Evolutionary conservation across 345 rosid genomes (phyloP).

Genomic region (Citrus maxima): DNA sequence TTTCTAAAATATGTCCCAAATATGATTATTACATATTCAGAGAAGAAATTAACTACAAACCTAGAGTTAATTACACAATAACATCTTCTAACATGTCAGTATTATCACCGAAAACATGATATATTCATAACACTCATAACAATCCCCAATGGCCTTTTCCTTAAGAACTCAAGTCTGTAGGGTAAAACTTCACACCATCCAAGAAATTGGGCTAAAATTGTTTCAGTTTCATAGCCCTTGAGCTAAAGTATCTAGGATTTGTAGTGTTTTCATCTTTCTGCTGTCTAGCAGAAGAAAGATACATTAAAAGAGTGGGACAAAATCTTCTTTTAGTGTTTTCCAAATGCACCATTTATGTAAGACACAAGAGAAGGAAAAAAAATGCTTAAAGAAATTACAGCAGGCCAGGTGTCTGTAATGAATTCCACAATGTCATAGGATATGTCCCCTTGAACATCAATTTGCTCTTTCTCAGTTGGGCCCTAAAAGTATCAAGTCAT

Average conservation of each 20-base stretch:
- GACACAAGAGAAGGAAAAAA: not conserved
- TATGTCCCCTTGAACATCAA: constrained; percentile 98
- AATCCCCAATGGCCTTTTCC: too few species aligned
- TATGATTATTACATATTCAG: not conserved
- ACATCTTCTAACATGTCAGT: not conserved
- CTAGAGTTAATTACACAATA: not conserved
- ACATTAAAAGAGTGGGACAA: not conserved
- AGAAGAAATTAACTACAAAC: not conserved
- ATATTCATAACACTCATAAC: too few species aligned
- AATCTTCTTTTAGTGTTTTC: not conserved
- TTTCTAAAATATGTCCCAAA: not conserved
- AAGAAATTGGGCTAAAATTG: not conserved
- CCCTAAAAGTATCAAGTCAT: constrained; percentile 46
- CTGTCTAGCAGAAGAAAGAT: not conserved
- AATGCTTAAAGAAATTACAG: constrained; percentile 36
- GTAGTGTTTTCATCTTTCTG: not conserved
- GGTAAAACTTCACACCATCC: not conserved
- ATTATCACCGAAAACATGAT: too few species aligned
- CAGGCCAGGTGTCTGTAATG: constrained; percentile 86
- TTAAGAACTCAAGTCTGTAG: not conserved
- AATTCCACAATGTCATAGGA: constrained; percentile 79
- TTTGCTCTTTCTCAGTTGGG: constrained; percentile 96
- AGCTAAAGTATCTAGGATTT: not conserved
- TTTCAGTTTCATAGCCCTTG: not conserved
- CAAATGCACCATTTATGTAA: not conserved